Base-by-base conservation (phyloP, 73 alveolate species). In the Blepharisma stoltei region DNA sequence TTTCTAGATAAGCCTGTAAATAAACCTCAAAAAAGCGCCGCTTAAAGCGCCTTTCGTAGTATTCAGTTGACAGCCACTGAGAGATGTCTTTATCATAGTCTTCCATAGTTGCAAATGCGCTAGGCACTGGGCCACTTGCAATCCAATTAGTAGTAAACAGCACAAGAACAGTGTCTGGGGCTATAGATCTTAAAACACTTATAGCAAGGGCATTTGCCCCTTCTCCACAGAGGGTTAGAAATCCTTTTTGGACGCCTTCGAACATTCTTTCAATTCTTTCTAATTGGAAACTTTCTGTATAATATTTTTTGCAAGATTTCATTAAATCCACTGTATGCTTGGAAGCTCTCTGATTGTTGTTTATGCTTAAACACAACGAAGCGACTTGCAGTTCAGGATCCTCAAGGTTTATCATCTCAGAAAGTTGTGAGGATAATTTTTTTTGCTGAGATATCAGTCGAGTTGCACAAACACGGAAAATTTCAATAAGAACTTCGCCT, bases 301-400 rank as follows among this genome's bases (percentile, higher is more conserved):
- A 60, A 14, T 60, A 14, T 20, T 38, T 25, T 5, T 60, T n/a
- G 73, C 73, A 60, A 25, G 23, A 60, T 60, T 60, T 60, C 45
- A 14, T n/a, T 14, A 60, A 38, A 9, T 60, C 73, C 14, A 18
- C 18, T 8, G 46, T 14, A 25, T 60, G 73, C 5, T 60, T 60
- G 2, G 45, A 14, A 14, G 73, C 38, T 18, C 73, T 0, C 23
- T 60, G 73, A 25, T 60, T 60, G 46, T 60, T 60, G 47, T 60
- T 60, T 20, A 60, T 60, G 5, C 45, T 25, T 18, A 60, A 38
- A 25, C 73, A 60, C 2, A 60, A 60, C 5, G 73, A 60, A 20
- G 73, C 46, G 73, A 60, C 23, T 60, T 60, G 73, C 18, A 60
- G 14, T 5, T 60, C 73, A 18, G 73, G 73, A 47, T 60, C 73